Percentiles rank a stretch among this genome's conserved stretches.
Evolutionary conservation across 2,329 filamentous ascomycete genomes (phyloP).

Genomic region (Talaromyces sp.): DNA sequence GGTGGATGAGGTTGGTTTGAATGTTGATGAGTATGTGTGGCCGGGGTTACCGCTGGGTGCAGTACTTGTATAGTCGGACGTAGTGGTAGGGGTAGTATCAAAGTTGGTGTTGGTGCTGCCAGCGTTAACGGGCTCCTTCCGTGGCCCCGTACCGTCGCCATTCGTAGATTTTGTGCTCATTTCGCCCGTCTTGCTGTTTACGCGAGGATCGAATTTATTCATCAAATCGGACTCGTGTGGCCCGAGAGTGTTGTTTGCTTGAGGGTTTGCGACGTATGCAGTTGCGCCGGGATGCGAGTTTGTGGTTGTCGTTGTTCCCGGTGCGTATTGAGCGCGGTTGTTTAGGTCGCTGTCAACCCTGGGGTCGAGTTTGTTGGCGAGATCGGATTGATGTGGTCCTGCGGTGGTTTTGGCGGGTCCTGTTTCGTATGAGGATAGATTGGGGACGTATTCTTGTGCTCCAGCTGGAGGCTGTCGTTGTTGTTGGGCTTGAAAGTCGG

Average conservation of each 20-base stretch:
- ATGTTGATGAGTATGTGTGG: neutral
- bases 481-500: neutral
- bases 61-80: neutral
- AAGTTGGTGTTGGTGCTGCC: neutral
- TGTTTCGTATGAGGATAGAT: neutral
- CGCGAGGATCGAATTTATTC: conserved; percentile 55
- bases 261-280: conserved; percentile 35
- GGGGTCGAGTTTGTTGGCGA: conserved; percentile 39
- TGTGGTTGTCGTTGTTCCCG: conserved; percentile 17
- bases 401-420: conserved; percentile 14
- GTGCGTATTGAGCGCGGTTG: conserved; percentile 26
- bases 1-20: neutral
- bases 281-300: conserved; percentile 18
- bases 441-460: neutral
- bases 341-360: conserved; percentile 36
- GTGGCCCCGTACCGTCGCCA: neutral
- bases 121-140: neutral
- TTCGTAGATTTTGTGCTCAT: conserved; percentile 24
- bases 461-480: neutral
- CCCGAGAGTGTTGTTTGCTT: conserved; percentile 40
- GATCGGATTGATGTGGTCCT: conserved; percentile 10
- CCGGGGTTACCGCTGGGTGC: neutral
- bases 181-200: conserved; percentile 33
- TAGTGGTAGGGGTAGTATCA: neutral
- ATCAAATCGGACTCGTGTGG: conserved; percentile 45